Base-by-base conservation (phyloP, 805 yeast species). In the Blastobotrys peoriensis region DNA sequence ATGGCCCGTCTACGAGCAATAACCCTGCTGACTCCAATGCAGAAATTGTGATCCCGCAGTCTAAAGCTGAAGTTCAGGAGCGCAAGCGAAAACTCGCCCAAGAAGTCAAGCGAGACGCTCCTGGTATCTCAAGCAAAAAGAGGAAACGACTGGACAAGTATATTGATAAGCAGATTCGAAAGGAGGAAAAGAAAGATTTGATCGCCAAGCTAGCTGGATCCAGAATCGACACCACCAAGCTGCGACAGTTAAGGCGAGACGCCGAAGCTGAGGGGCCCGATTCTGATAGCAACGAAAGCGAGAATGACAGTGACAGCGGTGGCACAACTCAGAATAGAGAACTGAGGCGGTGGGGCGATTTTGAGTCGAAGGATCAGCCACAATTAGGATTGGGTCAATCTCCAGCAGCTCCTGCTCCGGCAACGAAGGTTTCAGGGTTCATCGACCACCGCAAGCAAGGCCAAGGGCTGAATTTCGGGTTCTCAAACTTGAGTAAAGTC, bases 71-170 rank as follows among this genome's bases (percentile, higher is more conserved):
- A 54, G 78, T 75, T 53, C 73, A 64, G 23, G 75, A 73, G 36
- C 73, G 84, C 50, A 86, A 85, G 60, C 66, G 91, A 41, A 76
- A 75, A 50, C 59, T 89, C 38, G 77, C 80, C 47, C 73, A 77
- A 21, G 63, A 79, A 5, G 68, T 83, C 45, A 63, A 71, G 21
- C 81, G 86, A 36, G 73, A 75, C 44, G 91, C 86, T 47, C 59
- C 80, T 10, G 87, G 87, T 58, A 63, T 85, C 30, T 79, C 89
- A 0, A 69, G 78, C 40, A 74, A 82, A 40, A 91, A 68, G 76
- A 72, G 70, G 75, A 78, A 84, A 67, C 68, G 98, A 46, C 66
- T 91, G 36, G 97, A 91, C 50, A 91, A 91, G 63, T 91, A 87
- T 63, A 87, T 91, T 33, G 95, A 88, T 47, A 95, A 86, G 65